Base-by-base conservation (phyloP, 2,329 filamentous ascomycete species). In the Nothophaeocryptopus gaeumannii region DNA sequence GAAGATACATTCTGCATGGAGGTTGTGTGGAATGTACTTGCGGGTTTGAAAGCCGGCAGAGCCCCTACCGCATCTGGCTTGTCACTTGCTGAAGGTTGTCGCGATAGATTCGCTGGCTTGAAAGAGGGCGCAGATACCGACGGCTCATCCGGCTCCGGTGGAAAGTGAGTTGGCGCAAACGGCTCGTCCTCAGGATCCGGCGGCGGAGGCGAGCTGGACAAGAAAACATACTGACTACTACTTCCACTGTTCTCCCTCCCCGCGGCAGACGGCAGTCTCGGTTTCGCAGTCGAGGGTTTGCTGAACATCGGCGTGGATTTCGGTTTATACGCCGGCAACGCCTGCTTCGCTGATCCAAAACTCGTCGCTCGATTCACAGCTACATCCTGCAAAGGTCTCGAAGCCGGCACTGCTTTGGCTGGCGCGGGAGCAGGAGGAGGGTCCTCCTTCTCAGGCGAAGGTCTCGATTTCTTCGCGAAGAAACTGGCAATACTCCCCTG, bases 401-500 rank as follows among this genome's bases (percentile, higher is more conserved):
- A 26, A 26, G 20, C 20, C 20, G 20, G 20, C 4, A 26, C 7
- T 26, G 20, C 20, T 3, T 26, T 26, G 4, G 20, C 7, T 26
- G 20, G 20, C 20, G 20, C 20, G 20, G 20, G 20, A n/a, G n/a
- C n/a, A n/a, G n/a, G n/a, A n/a, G n/a, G n/a, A 4, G 20, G 20
- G 7, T 26, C 20, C 7, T 26, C 20, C 20, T 26, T 26, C 20
- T 26, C 20, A 26, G 20, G 20, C 20, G 20, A 26, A 26, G 20
- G 4, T 26, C 20, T 26, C 20, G 20, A 26, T 34, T 47, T 61
- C 55, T 66, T 67, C 12, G 65, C 65, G 57, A 81, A 81, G 65
- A 81, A 82, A 50, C 64, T 74, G 3, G 74, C 73, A 39, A 83
- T 78, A 41, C 67, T 75, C 20, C 74, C 76, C 61, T 82, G 78